Percentiles rank a stretch among this genome's conserved stretches.
phyloP scores from a whole-genome alignment of 2,329 filamentous ascomycete species.

The Talaromyces sp. region DNA sequence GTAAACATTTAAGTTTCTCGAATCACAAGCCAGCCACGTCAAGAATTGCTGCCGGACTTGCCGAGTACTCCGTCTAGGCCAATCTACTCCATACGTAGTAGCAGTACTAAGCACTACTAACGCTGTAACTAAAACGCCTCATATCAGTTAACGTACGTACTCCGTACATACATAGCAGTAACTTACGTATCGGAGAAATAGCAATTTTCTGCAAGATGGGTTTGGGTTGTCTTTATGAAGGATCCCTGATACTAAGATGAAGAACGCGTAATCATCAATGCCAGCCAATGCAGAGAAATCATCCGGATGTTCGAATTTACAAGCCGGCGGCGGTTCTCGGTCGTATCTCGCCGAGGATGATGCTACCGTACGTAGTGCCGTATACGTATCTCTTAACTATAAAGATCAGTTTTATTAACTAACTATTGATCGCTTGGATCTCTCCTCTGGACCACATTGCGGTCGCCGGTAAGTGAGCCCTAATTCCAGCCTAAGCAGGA shows the following conservation, averaged over 20 bases:
- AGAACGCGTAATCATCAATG: neutral
- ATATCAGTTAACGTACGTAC: neutral
- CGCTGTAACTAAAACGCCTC: neutral
- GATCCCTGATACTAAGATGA: neutral
- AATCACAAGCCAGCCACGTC: neutral
- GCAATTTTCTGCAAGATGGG: neutral
- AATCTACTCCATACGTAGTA: conserved; percentile 9
- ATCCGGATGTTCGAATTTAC: neutral
- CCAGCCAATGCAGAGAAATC: no score
- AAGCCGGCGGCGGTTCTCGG: neutral
- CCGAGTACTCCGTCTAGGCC: conserved; percentile 3
- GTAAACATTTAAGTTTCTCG: neutral
- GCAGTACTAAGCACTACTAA: no score
- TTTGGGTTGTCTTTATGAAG: neutral
- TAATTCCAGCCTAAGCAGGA: neutral
- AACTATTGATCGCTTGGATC: no score
- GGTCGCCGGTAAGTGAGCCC: no score
- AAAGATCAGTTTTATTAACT: neutral
- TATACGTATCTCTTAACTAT: no score
- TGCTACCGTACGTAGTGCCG: no score
- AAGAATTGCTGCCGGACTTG: neutral
- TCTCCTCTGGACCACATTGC: no score
- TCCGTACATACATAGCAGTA: no score
- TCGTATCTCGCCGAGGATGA: neutral
- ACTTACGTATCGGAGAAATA: neutral